Evolutionary conservation across 441 rosid genomes (phyloP).

Genomic region (Macaranga tanarius): DNA sequence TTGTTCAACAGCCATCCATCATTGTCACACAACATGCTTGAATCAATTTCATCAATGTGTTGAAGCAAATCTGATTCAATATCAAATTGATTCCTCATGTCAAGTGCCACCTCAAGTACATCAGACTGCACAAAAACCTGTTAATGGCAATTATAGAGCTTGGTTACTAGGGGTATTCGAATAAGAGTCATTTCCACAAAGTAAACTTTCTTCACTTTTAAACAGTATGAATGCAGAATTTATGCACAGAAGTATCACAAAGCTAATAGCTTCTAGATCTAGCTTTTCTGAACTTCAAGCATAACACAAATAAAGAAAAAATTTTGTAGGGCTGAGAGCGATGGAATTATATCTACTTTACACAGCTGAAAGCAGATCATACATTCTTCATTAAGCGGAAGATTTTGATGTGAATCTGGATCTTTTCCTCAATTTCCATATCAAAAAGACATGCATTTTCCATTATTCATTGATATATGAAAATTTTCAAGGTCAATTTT

Average conservation of each 20-base stretch:
- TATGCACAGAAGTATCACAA: not conserved
- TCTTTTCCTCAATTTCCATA: not conserved
- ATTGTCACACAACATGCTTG: slow-evolving; percentile 35
- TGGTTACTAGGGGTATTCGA: not conserved
- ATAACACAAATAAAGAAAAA: no score
- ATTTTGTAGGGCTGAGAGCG: no score
- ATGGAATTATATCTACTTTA: not conserved
- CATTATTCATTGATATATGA: not conserved
- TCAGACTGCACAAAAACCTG: slow-evolving; percentile 92
- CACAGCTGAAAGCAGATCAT: not conserved
- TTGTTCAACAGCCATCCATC: slow-evolving; percentile 75
- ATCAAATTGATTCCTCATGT: slow-evolving; percentile 80
- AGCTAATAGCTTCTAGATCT: not conserved
- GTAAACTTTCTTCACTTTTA: not conserved
- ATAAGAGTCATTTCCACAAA: not conserved
- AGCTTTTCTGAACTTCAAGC: no score
- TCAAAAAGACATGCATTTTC: no score
- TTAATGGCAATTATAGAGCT: not conserved
- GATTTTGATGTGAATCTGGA: not conserved
- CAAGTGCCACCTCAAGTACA: slow-evolving; percentile 76
- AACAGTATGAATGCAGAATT: not conserved
- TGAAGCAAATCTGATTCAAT: slow-evolving; percentile 43
- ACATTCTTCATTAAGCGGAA: not conserved
- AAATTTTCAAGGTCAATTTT: not conserved
- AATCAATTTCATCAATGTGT: slow-evolving; percentile 42